Conservation (phyloP, 495 filamentous ascomycete species). For the Penicillium egyptiacum region DNA sequence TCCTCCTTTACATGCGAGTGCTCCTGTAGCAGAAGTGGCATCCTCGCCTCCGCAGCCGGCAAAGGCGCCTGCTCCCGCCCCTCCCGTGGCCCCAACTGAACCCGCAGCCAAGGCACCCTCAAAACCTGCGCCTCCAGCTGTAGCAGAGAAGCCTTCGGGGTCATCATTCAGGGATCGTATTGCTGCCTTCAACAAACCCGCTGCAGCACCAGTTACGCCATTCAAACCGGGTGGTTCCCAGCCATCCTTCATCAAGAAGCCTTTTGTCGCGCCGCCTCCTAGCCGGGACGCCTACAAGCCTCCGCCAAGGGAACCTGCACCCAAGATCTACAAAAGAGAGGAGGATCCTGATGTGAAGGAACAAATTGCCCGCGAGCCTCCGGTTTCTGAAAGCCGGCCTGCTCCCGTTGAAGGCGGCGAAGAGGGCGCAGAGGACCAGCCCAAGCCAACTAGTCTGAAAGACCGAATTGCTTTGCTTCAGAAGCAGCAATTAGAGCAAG, state of each 20-base stretch:
- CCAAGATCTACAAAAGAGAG: slow-evolving; percentile 80
- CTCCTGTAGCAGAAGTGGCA: slow-evolving; percentile 25
- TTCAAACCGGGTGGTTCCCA: slow-evolving; percentile 73
- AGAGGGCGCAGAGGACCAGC: slow-evolving; percentile 64
- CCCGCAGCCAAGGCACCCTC: slow-evolving; percentile 41
- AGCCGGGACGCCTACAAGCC: slow-evolving; percentile 91
- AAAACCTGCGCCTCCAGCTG: slow-evolving; percentile 58
- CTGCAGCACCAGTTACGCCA: slow-evolving; percentile 80
- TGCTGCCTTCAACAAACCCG: slow-evolving; percentile 91
- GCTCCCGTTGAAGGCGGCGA: slow-evolving; percentile 52
- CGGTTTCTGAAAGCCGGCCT: slow-evolving; percentile 56
- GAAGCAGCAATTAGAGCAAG: slow-evolving; percentile 88
- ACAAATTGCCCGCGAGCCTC: slow-evolving; percentile 46
- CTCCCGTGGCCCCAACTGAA: slow-evolving; percentile 36
- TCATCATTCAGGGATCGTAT: slow-evolving; percentile 92
- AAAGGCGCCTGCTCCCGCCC: slow-evolving; percentile 25
- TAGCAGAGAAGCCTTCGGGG: slow-evolving; percentile 71
- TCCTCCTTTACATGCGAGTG: slow-evolving; percentile 18
- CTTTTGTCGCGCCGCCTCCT: slow-evolving; percentile 95
- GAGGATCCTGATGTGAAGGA: slow-evolving; percentile 83
- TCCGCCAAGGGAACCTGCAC: slow-evolving; percentile 62
- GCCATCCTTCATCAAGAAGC: slow-evolving; percentile 87
- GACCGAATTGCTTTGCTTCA: slow-evolving; percentile 92
- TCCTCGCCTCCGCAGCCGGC: slow-evolving; percentile 30
- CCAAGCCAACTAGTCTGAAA: slow-evolving; percentile 89